Conservation (phyloP, 2,329 filamentous ascomycete species). For the Xylariales sp. region DNA sequence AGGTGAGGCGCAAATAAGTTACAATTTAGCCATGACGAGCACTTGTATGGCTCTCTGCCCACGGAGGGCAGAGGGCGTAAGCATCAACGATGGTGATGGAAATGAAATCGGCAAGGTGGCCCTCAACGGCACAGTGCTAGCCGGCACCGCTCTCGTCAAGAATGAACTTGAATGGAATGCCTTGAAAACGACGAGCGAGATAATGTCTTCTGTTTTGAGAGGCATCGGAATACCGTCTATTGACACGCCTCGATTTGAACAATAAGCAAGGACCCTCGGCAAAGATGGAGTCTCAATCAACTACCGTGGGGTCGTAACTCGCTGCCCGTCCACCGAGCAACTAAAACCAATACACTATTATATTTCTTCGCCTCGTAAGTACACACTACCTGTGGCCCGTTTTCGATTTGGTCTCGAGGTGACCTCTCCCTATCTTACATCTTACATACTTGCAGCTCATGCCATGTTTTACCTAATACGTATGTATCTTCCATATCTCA, state of each 20-base stretch:
- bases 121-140: conserved; percentile 72
- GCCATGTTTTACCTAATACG: not conserved
- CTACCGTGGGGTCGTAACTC: conserved; percentile 33
- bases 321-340: conserved; percentile 30
- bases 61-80: conserved; percentile 62
- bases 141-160: conserved; percentile 73
- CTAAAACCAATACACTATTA: conserved; percentile 24
- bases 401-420: conserved; percentile 18
- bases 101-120: conserved; percentile 57
- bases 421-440: conserved; percentile 24
- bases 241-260: conserved; percentile 6
- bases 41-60: conserved; percentile 66
- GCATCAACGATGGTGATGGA: conserved; percentile 43
- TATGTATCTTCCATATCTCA: not conserved
- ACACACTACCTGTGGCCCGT: conserved; percentile 34
- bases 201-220: conserved; percentile 55
- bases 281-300: conserved; percentile 8
- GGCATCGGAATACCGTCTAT: conserved; percentile 54
- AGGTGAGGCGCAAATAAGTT: conserved; percentile 66
- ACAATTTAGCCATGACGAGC: conserved; percentile 71
- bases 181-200: conserved; percentile 55
- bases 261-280: not conserved
- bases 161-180: conserved; percentile 67
- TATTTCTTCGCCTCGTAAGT: conserved; percentile 41
- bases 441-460: conserved; percentile 36